Evolutionary conservation across 2,329 filamentous ascomycete species (phyloP).

Genomic region (Alternaria consortialis): DNA sequence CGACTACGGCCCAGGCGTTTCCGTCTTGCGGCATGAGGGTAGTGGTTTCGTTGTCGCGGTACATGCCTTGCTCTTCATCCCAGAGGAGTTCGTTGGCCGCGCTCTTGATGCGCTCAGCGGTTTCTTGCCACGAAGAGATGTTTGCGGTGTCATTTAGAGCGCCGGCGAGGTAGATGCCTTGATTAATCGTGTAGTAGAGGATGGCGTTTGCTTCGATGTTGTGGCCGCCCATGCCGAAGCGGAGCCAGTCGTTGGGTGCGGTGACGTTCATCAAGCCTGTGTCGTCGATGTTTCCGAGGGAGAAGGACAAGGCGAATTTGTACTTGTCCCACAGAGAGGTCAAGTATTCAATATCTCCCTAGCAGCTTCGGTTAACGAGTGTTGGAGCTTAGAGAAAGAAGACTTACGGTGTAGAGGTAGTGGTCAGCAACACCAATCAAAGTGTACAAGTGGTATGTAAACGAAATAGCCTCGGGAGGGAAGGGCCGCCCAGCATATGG

Average conservation of each 20-base stretch:
- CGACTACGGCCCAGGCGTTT: constrained; percentile 55
- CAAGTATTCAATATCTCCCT: constrained; percentile 54
- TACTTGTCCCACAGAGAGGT: constrained; percentile 55
- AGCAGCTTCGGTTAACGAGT: constrained; percentile 7
- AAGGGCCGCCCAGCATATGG: constrained; percentile 63
- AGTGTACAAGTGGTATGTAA: constrained; percentile 65
- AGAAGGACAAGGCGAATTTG: constrained; percentile 56
- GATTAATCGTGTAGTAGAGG: constrained; percentile 62
- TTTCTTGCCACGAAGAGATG: constrained; percentile 52
- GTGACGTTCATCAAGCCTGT: constrained; percentile 59
- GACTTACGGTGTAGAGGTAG: constrained; percentile 52
- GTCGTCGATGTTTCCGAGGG: constrained; percentile 54
- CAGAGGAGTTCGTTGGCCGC: constrained; percentile 61
- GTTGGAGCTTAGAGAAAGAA: no score
- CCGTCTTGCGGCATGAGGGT: constrained; percentile 61
- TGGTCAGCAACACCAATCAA: constrained; percentile 58
- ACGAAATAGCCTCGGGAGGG: constrained; percentile 49
- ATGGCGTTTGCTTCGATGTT: constrained; percentile 60
- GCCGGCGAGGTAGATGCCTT: constrained; percentile 61
- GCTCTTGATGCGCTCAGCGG: constrained; percentile 54
- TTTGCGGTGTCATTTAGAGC: constrained; percentile 58
- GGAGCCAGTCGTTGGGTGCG: constrained; percentile 57
- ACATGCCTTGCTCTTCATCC: constrained; percentile 59
- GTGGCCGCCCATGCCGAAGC: constrained; percentile 61
- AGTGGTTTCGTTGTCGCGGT: constrained; percentile 64